phyloP scores from a whole-genome alignment of 1,284 basidiomycete genomes.

The Rhodotorula sp. region DNA sequence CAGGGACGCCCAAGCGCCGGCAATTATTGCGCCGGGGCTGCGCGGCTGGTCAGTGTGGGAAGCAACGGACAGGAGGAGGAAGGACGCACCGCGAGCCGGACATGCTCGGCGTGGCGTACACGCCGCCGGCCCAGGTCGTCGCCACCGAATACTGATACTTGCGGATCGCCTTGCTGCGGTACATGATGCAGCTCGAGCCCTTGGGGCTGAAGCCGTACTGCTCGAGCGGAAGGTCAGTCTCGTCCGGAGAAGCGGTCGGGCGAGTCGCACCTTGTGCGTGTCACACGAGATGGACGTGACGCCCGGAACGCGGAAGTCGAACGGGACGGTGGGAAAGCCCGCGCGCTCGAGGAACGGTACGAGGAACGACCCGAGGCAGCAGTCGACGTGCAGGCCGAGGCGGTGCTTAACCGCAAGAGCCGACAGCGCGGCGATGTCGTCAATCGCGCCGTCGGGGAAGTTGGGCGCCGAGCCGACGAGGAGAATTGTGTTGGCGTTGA shows the following conservation, averaged over 20 bases:
- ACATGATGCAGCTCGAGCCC: constrained; percentile 88
- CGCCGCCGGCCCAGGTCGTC: constrained; percentile 71
- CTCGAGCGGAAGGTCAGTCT: too few species aligned
- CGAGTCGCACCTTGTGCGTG: constrained; percentile 66
- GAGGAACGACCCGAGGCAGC: constrained; percentile 89
- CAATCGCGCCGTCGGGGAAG: constrained; percentile 89
- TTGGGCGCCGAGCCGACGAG: constrained; percentile 63
- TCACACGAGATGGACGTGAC: constrained; percentile 68
- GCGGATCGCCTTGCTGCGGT: constrained; percentile 62
- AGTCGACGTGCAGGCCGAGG: constrained; percentile 81
- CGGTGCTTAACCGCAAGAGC: constrained; percentile 73
- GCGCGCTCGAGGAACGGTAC: constrained; percentile 78
- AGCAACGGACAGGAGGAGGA: background rate
- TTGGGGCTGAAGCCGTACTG: constrained; percentile 57
- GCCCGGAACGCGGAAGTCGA: constrained; percentile 86
- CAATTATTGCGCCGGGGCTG: constrained; percentile 88
- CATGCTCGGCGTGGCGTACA: constrained; percentile 74
- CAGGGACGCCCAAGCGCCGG: constrained; percentile 95
- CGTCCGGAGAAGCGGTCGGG: too few species aligned
- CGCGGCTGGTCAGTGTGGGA: background rate
- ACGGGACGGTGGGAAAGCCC: constrained; percentile 54
- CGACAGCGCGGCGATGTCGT: constrained; percentile 80
- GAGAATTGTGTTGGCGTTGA: constrained; percentile 80
- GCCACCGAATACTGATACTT: constrained; percentile 80
- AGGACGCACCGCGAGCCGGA: constrained; percentile 76